Base-by-base conservation (phyloP, 108 stramenopile species). In the Cylindrotheca fusiformis region DNA sequence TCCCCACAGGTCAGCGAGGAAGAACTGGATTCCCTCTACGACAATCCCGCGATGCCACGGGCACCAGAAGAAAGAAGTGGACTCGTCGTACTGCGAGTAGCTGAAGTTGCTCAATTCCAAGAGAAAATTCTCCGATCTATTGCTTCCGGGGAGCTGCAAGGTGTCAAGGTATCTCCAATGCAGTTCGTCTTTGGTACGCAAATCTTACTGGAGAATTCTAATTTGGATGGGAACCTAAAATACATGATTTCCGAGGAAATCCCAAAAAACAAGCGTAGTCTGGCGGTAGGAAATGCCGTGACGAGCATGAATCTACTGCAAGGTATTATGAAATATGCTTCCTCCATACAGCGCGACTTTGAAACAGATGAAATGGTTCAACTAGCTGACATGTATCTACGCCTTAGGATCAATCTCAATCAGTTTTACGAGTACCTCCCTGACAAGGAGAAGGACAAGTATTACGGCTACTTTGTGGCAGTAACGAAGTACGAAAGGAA, bases 401-500 rank as follows among this genome's bases (percentile, higher is more conserved):
- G 60, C 14, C 77, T 82, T 3, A 31, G 84, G 60, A 41, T 79
- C 5, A 68, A 80, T 55, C 54, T 85, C 44, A 79, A 81, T 53
- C 41, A 59, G 44, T 55, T 85, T 22, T 85, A 74, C 52, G 81
- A 79, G 58, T 70, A 69, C 30, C 55, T 85, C 4, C 78, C 84
- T 14, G 20, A 53, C 14, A 75, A 80, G 67, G 82, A 80, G 50
- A 80, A 67, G 46, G 69, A 74, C 8, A 84, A 84, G 52, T 84
- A 84, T 52, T 84, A 84, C 53, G 82, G 82, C 21, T 84, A 84
- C 47, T 84, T 84, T 53, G 74, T 78, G 0, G 79, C 79, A 20
- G 82, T 84, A 24, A 80, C 82, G n/a, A 77, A 80, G 48, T 84
- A 84, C 50, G 82, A 84, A 48, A 84, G 80, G 63, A 84, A 84